Conservation (phyloP, 2,329 filamentous ascomycete species). For the Diaporthe velutina region DNA sequence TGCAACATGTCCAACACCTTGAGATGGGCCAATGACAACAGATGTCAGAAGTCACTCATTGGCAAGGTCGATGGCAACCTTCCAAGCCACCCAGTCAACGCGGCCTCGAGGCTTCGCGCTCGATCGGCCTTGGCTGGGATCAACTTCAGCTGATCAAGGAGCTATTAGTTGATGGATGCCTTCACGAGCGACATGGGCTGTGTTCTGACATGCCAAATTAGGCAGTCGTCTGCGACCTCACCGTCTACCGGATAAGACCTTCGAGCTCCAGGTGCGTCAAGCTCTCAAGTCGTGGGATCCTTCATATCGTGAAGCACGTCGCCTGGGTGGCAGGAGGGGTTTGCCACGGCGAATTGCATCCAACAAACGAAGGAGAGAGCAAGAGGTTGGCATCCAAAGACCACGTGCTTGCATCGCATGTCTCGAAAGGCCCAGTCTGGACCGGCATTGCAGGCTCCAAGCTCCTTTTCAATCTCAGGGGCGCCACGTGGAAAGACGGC, state of each 20-base stretch:
- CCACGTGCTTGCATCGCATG: neutral
- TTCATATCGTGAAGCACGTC: neutral
- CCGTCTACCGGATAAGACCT: neutral
- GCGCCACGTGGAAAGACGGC: neutral
- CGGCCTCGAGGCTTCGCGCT: neutral
- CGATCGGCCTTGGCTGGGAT: neutral
- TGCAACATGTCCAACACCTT: neutral
- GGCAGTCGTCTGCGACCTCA: neutral
- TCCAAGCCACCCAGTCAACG: neutral
- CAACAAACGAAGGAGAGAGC: neutral
- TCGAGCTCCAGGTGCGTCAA: neutral
- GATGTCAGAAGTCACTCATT: neutral
- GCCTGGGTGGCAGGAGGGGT: no score
- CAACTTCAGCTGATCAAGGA: neutral
- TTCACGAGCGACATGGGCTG: no score
- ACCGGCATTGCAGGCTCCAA: neutral
- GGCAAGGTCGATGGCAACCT: neutral
- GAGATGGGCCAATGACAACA: neutral
- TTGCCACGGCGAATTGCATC: neutral
- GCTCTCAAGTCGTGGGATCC: neutral
- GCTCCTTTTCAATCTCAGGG: neutral
- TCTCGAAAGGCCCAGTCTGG: neutral
- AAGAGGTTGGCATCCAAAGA: neutral
- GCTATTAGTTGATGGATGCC: neutral
- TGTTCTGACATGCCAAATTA: neutral